Percentiles rank a stretch among this genome's conserved stretches.
These are phyloP conservation scores for Chaetomium sp. DNA, from an alignment of 2,329 filamentous ascomycete genomes.

Conservation along the genomic window DNA sequence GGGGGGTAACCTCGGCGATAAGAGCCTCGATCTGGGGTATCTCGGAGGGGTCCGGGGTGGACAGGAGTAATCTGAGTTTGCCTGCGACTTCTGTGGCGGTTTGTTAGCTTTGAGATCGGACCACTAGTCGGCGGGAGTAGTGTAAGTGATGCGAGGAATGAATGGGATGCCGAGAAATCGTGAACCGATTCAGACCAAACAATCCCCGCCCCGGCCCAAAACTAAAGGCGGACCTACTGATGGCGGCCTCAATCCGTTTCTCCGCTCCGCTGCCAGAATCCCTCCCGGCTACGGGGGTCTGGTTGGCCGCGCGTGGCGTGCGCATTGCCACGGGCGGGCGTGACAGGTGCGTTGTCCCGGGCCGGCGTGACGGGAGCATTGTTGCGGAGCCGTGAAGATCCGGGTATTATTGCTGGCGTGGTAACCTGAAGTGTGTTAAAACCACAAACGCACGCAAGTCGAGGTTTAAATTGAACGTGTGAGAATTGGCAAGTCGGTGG, in stretches of 20 bases:
- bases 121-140: too few species aligned
- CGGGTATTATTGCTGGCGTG: too few species aligned
- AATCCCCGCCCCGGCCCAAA: too few species aligned
- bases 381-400: too few species aligned
- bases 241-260: constrained; percentile 17
- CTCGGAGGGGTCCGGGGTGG: not conserved
- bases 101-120: not conserved
- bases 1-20: constrained; percentile 35
- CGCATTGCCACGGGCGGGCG: too few species aligned
- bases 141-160: not conserved
- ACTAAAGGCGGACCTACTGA: constrained; percentile 10
- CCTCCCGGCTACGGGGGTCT: not conserved
- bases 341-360: too few species aligned
- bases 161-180: not conserved
- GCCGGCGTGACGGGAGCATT: too few species aligned
- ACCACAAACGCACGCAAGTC: too few species aligned
- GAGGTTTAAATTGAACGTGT: too few species aligned
- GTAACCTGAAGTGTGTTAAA: too few species aligned
- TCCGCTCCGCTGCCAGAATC: constrained; percentile 9
- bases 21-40: constrained; percentile 26
- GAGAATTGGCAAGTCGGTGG: too few species aligned
- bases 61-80: constrained; percentile 16
- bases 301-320: not conserved
- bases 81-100: constrained; percentile 5
- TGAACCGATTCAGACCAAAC: too few species aligned